phyloP scores from a whole-genome alignment of 768 basidiomycete genomes.

The Macrolepiota albuminosa region DNA sequence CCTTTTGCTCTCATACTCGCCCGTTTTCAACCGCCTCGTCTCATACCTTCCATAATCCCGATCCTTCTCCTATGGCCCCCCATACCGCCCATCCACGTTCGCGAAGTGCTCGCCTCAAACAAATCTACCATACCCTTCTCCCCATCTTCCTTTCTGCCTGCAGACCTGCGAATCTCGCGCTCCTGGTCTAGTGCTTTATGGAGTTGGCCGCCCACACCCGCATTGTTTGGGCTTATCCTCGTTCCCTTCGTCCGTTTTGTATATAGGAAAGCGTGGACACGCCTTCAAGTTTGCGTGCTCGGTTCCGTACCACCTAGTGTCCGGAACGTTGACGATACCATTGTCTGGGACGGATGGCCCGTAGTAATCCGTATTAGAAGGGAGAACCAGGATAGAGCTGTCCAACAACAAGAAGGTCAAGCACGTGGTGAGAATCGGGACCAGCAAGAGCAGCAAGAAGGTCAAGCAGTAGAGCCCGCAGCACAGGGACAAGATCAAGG shows the following conservation, averaged over 20 bases:
- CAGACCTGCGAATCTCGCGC: constrained; percentile 31
- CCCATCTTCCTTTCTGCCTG: constrained; percentile 17
- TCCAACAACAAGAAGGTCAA: constrained; percentile 2
- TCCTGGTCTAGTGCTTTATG: constrained; percentile 7
- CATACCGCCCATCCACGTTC: constrained; percentile 29
- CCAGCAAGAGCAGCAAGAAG: constrained; percentile 14
- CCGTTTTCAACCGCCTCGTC: constrained; percentile 39
- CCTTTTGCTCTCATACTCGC: constrained; percentile 64
- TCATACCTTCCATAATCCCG: constrained; percentile 35
- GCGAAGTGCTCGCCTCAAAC: constrained; percentile 20
- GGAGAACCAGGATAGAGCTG: constrained; percentile 16
- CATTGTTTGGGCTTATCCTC: constrained; percentile 49
- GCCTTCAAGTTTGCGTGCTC: constrained; percentile 39
- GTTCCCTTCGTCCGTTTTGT: constrained; percentile 42
- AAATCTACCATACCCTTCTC: constrained; percentile 22
- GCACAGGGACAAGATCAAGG: constrained; percentile 20
- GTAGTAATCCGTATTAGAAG: constrained; percentile 34
- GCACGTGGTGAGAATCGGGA: constrained; percentile 16
- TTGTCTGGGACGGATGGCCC: constrained; percentile 23
- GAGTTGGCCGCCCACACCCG: constrained; percentile 57
- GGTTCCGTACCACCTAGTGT: constrained; percentile 31
- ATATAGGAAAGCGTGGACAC: constrained; percentile 37
- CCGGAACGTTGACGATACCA: constrained; percentile 16
- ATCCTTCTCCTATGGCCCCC: constrained; percentile 45
- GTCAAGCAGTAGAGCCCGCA: constrained; percentile 11